Evolutionary conservation across 148 eudicot genomes (phyloP).

Genomic region (Chenopodium quinoa): DNA sequence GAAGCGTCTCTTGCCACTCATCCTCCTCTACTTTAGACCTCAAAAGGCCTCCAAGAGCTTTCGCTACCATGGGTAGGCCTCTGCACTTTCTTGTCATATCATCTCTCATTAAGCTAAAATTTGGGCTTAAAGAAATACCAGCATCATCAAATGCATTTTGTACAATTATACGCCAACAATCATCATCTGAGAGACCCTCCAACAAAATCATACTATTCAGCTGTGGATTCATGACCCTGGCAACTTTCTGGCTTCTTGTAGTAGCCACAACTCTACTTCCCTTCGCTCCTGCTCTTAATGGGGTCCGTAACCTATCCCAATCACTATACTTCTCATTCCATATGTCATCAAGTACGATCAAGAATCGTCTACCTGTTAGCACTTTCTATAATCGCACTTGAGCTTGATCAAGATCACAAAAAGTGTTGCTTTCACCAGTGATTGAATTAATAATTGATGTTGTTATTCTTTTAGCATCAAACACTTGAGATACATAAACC

Average conservation of each 20-base stretch:
- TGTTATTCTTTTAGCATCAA: conserved; percentile 16
- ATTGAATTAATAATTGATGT: conserved; percentile 5
- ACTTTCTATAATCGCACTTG: not conserved
- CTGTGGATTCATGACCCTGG: conserved; percentile 1
- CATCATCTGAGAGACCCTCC: conserved; percentile 1
- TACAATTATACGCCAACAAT: conserved; percentile 13
- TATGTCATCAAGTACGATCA: conserved; percentile 19
- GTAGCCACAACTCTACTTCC: conserved; percentile 16
- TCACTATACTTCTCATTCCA: conserved; percentile 9
- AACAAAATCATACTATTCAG: conserved; percentile 4
- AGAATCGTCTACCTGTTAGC: conserved; percentile 1
- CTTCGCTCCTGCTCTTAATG: conserved; percentile 10
- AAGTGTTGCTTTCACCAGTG: not conserved
- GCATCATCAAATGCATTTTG: conserved; percentile 18
- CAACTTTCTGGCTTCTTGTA: conserved; percentile 17
- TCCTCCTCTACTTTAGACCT: conserved; percentile 16
- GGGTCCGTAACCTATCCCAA: not conserved
- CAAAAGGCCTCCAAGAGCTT: conserved; percentile 17
- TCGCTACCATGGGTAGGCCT: conserved; percentile 19
- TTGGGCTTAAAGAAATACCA: not conserved
- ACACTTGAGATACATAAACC: conserved; percentile 15
- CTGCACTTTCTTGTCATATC: not conserved
- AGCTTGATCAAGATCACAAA: conserved; percentile 12
- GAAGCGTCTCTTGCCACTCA: conserved; percentile 6
- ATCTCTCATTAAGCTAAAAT: not conserved